Base-by-base conservation (phyloP, 2,329 filamentous ascomycete species). In the Fusarium sp. region DNA sequence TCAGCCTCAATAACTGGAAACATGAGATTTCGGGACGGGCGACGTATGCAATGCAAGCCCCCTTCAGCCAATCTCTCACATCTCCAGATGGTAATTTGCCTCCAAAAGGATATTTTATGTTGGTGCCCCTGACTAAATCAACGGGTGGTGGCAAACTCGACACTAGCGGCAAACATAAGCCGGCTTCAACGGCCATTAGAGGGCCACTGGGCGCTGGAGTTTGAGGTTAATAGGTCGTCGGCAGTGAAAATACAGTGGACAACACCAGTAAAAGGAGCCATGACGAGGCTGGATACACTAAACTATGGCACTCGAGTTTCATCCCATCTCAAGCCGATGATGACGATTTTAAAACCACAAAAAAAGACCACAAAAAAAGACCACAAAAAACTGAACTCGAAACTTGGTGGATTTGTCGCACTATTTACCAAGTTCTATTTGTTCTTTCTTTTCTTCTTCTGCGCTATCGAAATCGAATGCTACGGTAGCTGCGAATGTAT, bases 71-170 rank as follows among this genome's bases (percentile, higher is more conserved):
- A 50, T 14, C 18, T 45, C 27, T 13, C 7, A 37, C 21, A 56
- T 30, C 32, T 63, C 37, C 40, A 27, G 49, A 46, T 40, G 5
- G 28, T 28, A 59, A 60, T 66, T 48, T 59, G 27, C 46, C 46
- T 45, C 18, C 16, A 11, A 28, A 41, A 20, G 10, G 27, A 51
- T 40, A 59, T 43, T 49, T 55, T 37, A 14, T 20, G 34, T 47
- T 34, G 54, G 46, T 73, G 67, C 72, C 73, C 73, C 73, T 75
- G 73, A 75, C 71, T 75, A 71, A 56, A 71, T 27, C 30, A 55
- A 54, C 72, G 71, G 61, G 68, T 72, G 72, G 72, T 74, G 71
- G 71, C 71, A 70, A 72, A 67, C 62, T 72, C 66, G 40, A 64
- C 49, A 55, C 71, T 75, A 75, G 67, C 71, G 69, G 72, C 47